These are phyloP conservation scores for Colletotrichum sp. DNA, from an alignment of 2,329 filamentous ascomycete genomes.

Conservation along the genomic window DNA sequence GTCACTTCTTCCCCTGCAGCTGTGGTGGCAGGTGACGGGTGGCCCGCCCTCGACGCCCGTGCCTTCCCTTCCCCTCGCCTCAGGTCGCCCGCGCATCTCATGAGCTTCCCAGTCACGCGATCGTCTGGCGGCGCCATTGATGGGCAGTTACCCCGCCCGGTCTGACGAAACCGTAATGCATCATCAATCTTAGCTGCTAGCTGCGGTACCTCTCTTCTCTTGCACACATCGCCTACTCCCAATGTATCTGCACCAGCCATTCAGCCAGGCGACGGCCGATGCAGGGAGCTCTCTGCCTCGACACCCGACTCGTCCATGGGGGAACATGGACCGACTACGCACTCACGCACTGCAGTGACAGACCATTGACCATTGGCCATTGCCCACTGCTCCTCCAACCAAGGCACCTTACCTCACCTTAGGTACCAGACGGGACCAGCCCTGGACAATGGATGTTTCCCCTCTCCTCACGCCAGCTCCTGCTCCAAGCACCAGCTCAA, in stretches of 20 bases:
- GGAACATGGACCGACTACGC: neutral
- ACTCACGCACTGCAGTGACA: neutral
- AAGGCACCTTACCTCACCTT: neutral
- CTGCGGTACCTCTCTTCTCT: neutral
- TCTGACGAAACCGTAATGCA: conserved; percentile 24
- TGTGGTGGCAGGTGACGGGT: neutral
- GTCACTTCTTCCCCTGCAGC: neutral
- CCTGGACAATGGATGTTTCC: neutral
- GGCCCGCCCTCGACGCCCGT: neutral
- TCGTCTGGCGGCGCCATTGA: conserved; percentile 18
- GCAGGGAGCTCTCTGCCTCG: neutral
- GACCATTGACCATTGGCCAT: neutral
- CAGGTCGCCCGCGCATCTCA: neutral
- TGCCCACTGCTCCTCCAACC: neutral
- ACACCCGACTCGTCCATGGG: neutral
- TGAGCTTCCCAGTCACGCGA: conserved; percentile 18
- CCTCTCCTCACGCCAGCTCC: neutral
- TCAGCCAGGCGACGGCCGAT: neutral
- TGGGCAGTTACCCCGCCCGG: conserved; percentile 22
- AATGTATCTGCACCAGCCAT: neutral
- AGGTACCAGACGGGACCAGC: neutral
- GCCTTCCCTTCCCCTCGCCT: neutral
- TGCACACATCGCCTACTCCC: neutral
- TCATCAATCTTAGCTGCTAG: neutral
- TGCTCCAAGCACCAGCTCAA: neutral